Evolutionary conservation across 2,329 filamentous ascomycete genomes (phyloP), one percentile per base, ranked within the genome.

Genomic region (Aspergillus neoniger): DNA sequence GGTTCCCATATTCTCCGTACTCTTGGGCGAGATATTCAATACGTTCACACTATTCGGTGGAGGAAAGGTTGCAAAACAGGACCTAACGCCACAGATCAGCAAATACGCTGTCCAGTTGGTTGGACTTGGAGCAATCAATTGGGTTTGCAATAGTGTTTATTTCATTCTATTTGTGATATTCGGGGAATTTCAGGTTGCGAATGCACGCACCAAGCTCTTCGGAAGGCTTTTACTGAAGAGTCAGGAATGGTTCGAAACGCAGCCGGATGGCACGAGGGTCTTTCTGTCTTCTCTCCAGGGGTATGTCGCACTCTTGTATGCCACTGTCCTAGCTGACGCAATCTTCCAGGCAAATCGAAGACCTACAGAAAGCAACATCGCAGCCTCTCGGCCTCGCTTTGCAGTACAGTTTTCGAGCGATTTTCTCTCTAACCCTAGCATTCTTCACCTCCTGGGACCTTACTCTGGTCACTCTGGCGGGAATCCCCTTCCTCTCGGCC

Each of bases 381-480:
- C 89, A 95, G 65, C 88, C 92, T 0, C 80, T 97, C 0, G 93
- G 92, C 0, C 85, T 89, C 48, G 74, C 90, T 0, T 69, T 90
- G 7, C 84, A 87, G 61, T 87, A 90, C 62, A 66, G 85, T 0
- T 80, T 90, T n/a, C 86, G 88, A 3, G 83, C 87, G 0, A 32
- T 88, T 4, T 85, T 86, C 4, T 89, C 90, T 8, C 76, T 96
- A 1, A 80, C 78, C 0, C 80, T 97, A 1, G 91, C 92, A 0
- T 83, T 97, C 30, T 89, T 86, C 72, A 89, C 86, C 67, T 95
- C 91, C 0, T 97, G 91, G 91, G 88, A 88, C 63, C 81, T 98
- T 15, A 92, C 93, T 0, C 79, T 96, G 0, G 87, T 96, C 2
- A 88, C 94, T 10, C 79, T 96, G 3, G 85, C 89, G 0, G 89